Evolutionary conservation across 371 early-diverging fungal genomes (phyloP).

Genomic region (Cokeromyces recurvatus): DNA sequence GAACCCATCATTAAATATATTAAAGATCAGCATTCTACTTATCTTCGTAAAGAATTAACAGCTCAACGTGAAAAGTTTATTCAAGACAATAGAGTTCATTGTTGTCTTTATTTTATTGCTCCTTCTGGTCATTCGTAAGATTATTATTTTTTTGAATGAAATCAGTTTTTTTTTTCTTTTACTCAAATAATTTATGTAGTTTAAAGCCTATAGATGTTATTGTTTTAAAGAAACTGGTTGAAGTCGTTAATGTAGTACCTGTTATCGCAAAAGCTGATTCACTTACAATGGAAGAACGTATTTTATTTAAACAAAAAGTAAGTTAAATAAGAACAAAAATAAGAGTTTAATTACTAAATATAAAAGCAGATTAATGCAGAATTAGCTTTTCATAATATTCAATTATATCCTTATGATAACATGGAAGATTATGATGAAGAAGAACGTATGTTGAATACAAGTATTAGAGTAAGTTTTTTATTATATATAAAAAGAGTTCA

Average conservation of each 20-base stretch:
- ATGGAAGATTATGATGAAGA: constrained; percentile 74
- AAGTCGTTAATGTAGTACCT: constrained; percentile 81
- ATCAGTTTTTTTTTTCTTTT: constrained; percentile 1
- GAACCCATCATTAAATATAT: constrained; percentile 89
- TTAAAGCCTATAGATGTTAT: constrained; percentile 78
- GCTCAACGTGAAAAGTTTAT: constrained; percentile 80
- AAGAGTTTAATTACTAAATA: too few species aligned
- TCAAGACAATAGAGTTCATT: constrained; percentile 80
- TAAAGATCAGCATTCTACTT: constrained; percentile 88
- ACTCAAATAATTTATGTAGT: constrained; percentile 29
- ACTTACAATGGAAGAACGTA: constrained; percentile 73
- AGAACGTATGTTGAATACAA: constrained; percentile 66
- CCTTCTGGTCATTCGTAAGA: constrained; percentile 72
- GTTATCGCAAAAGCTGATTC: constrained; percentile 87
- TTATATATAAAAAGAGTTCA: too few species aligned
- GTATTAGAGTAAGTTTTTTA: constrained; percentile 51
- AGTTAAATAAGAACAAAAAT: too few species aligned
- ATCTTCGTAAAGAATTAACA: constrained; percentile 83
- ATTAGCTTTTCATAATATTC: constrained; percentile 87
- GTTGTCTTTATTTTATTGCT: constrained; percentile 72
- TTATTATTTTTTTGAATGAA: neutral
- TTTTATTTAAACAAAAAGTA: constrained; percentile 67
- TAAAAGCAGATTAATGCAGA: constrained; percentile 81
- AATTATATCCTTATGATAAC: constrained; percentile 82
- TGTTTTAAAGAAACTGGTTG: constrained; percentile 67